Base-by-base conservation (phyloP, 208 protist genomes). In the Willaertia magna region DNA sequence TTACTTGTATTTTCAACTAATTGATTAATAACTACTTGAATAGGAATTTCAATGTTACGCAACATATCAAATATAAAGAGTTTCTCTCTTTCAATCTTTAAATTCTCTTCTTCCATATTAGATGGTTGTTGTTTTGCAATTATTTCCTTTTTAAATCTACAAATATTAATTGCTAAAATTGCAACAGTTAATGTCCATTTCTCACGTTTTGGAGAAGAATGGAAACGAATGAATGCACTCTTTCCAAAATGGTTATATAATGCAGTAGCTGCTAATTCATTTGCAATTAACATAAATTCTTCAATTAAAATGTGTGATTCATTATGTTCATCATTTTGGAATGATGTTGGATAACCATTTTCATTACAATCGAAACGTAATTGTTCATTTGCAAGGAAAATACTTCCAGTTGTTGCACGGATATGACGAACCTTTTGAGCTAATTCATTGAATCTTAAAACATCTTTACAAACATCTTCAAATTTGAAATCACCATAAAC, bases 221-320 rank as follows among this genome's bases (percentile, higher is more conserved):
- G 95, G n/a, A 88, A 47, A 26, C 95, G 92, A 47, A 96, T 88
- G 34, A 97, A 81, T 1, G 93, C 92, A 22, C 88, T 89, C n/a
- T 95, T 88, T 0, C 93, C 93, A 30, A 95, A 90, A 67, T 91
- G 94, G 86, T 95, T 12, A 9, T 48, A 40, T 4, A 90, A 52
- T 34, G 16, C 47, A 22, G 4, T 88, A 30, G 95, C 94, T 1
- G 94, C 93, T 14, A 93, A 88, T 44, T 88, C 79, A 88, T 97
- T 97, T 0, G 94, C 94, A 11, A 96, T 87, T 14, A 97, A 86
- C 95, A 97, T 97, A 79, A 95, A 95, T 89, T 97, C 94, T 87
- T 97, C 94, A 51, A 97, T 92, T 0, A 97, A 85, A 92, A 92
- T 95, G 85, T 96, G 95, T 20, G 74, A 78, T 61, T 87, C 67